A percentile compares a stretch with the other conserved stretches of the same genome.
Conservation (phyloP, 768 basidiomycete genomes). For the Leucogyrophana mollusca region DNA sequence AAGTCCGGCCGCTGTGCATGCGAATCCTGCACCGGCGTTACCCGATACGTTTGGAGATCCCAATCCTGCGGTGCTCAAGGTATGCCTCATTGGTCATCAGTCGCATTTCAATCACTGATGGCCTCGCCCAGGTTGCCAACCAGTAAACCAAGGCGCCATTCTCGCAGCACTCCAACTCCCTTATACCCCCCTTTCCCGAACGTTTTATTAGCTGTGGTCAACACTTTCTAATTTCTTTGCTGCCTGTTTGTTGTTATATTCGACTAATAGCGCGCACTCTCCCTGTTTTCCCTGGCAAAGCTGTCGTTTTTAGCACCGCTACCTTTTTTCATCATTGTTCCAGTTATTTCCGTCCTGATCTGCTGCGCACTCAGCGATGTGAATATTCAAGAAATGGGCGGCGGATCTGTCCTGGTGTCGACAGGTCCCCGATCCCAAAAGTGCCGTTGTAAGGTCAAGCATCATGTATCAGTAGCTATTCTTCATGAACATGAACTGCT, state of each 20-base stretch:
- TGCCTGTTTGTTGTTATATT: no score
- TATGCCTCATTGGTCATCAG: background rate
- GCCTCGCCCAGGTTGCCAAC: background rate
- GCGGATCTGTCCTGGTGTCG: no score
- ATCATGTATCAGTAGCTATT: constrained; percentile 13
- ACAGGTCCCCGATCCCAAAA: constrained; percentile 1
- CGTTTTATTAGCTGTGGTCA: background rate
- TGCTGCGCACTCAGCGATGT: no score
- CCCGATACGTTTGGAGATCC: constrained; percentile 6
- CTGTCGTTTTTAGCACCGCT: constrained; percentile 1
- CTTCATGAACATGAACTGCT: constrained; percentile 2
- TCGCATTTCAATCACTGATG: background rate
- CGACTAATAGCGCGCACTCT: no score
- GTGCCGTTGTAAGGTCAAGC: constrained; percentile 1
- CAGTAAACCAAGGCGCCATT: constrained; percentile 3
- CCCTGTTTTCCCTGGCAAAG: no score
- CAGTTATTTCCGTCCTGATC: background rate
- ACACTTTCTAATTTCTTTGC: no score
- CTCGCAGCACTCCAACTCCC: background rate
- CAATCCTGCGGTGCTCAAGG: constrained; percentile 7
- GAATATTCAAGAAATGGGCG: no score
- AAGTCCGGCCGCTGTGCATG: background rate
- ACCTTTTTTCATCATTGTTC: background rate
- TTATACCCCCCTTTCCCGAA: background rate
- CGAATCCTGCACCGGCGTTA: background rate